Evolutionary conservation across 2,329 filamentous ascomycete species (phyloP).

Genomic region (Fusarium chaquense): DNA sequence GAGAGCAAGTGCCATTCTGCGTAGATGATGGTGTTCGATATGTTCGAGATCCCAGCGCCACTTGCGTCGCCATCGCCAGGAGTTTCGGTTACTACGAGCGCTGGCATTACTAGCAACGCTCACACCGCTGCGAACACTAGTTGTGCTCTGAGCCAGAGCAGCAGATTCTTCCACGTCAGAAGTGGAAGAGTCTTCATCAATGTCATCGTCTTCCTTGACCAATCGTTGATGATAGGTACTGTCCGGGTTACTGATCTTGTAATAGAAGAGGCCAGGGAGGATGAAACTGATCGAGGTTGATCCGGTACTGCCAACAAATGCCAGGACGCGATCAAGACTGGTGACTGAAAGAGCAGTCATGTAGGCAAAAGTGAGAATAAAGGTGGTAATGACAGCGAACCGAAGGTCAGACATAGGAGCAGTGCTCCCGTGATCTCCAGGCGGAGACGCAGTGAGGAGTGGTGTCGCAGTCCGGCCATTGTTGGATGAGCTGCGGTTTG

Average conservation of each 20-base stretch:
- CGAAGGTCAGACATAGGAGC: constrained; percentile 84
- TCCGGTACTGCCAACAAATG: constrained; percentile 94
- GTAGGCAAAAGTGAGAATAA: constrained; percentile 87
- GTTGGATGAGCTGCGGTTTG: constrained; percentile 60
- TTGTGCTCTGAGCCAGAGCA: constrained; percentile 59
- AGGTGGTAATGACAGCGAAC: constrained; percentile 89
- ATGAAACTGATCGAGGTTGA: constrained; percentile 98
- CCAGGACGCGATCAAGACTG: constrained; percentile 89
- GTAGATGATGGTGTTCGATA: constrained; percentile 73
- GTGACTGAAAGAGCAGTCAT: constrained; percentile 90
- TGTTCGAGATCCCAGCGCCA: constrained; percentile 72
- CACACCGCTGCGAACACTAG: constrained; percentile 58
- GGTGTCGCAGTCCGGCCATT: constrained; percentile 56
- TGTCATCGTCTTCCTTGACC: constrained; percentile 91
- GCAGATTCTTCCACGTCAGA: constrained; percentile 64
- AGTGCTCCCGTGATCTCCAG: constrained; percentile 64
- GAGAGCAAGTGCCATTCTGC: constrained; percentile 79
- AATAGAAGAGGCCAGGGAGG: constrained; percentile 95
- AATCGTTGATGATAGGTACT: constrained; percentile 87
- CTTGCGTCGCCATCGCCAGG: constrained; percentile 66
- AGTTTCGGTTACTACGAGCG: constrained; percentile 38
- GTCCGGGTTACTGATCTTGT: constrained; percentile 94
- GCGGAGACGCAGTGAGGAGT: constrained; percentile 55
- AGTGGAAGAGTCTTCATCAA: constrained; percentile 65
- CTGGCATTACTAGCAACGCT: constrained; percentile 53